Evolutionary conservation across 768 basidiomycete species (phyloP), one percentile per base, ranked within the genome.

Genomic region (Leccinum subtestaceum): DNA sequence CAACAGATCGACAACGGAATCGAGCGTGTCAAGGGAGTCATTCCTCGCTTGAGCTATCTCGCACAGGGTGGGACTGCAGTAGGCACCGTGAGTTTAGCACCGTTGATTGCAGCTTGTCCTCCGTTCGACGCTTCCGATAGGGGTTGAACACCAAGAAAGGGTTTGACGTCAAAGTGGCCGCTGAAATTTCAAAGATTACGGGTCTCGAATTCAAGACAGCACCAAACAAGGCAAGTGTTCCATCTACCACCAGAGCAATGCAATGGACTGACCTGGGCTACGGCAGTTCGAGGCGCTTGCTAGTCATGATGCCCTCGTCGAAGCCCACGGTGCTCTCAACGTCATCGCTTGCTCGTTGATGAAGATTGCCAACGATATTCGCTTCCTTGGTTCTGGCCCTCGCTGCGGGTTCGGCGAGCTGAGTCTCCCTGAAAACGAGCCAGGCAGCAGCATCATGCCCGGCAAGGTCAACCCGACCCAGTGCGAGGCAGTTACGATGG

Each of bases 391-490:
- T 25, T 98, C 96, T 52, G 97, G 97, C 57, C 97, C 97, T 59
- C 90, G 97, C 47, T 99, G 97, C 69, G 97, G 97, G 57, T 83
- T 99, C 49, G 97, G 97, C 23, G 97, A 99, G 76, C 79, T 99
- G 43, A 87, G 83, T 66, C 77, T 98, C 53, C 97, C 97, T 11
- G 97, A 98, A 77, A 99, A 99, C 74, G 97, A 99, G 76, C 97
- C 97, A 47, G 97, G 97, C 50, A 95, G 93, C 69, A 96, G 93
- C 59, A 98, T 99, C 77, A 99, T 99, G 97, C 97, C 95, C 7
- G 97, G 97, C 60, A 98, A 99, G 78, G 97, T 99, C 59, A 99
- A 99, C 77, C 97, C 97, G 11, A 99, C 97, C 5, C 97, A 99
- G 72, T 98, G 97, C 66, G 97, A 99, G 76, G 97, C 97, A 8